Conservation (phyloP, 768 basidiomycete genomes). For the Ramaria rubella region DNA sequence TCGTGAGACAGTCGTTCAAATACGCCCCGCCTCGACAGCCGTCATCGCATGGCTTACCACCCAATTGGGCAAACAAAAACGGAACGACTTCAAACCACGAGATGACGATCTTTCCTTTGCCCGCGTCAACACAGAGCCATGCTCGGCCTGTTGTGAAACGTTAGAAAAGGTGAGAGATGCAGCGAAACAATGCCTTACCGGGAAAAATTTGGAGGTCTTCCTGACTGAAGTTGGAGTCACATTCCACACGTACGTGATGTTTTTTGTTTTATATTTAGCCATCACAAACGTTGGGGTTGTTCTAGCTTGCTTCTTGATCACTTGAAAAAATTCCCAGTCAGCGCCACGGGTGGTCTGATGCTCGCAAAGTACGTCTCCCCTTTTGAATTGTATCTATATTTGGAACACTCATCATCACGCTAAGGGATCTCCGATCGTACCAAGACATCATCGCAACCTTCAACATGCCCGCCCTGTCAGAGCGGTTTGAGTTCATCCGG, state of each 20-base stretch:
- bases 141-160: conserved; percentile 74
- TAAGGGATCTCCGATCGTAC: conserved; percentile 91
- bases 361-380: conserved; percentile 76
- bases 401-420: background rate
- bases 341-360: conserved; percentile 94
- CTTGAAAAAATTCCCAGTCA: conserved; percentile 92
- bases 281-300: background rate
- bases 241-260: conserved; percentile 71
- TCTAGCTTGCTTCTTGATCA: conserved; percentile 85
- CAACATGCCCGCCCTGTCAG: conserved; percentile 72
- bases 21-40: conserved; percentile 33
- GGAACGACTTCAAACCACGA: conserved; percentile 91
- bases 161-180: conserved; percentile 76
- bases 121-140: conserved; percentile 91
- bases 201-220: conserved; percentile 90
- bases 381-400: background rate
- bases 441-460: conserved; percentile 87
- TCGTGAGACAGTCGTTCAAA: background rate
- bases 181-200: conserved; percentile 70
- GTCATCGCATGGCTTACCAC: conserved; percentile 67
- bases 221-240: conserved; percentile 89
- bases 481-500: conserved; percentile 96
- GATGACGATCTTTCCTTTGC: conserved; percentile 96
- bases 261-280: no score
- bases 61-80: conserved; percentile 88